Evolutionary conservation across 192 early-diverging fungal species (phyloP).

Genomic region (Backusella macrospora): DNA sequence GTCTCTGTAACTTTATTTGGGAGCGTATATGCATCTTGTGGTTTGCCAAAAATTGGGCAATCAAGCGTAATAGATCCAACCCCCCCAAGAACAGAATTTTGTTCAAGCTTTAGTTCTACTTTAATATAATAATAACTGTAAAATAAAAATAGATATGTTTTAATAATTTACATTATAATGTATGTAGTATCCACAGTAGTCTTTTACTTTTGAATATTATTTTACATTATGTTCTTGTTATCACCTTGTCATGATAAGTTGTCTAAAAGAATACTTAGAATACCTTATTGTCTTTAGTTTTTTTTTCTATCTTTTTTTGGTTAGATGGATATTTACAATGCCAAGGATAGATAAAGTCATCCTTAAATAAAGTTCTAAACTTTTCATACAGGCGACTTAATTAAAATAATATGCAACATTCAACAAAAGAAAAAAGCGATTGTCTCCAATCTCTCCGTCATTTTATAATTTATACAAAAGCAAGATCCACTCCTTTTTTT

Average conservation of each 20-base stretch:
- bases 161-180: neutral
- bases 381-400: too few relatives aligned
- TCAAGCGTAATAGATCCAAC: conserved; percentile 15
- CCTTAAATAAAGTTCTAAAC: too few relatives aligned
- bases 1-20: conserved; percentile 43
- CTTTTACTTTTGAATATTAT: too few relatives aligned
- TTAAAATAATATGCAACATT: too few relatives aligned
- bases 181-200: too few relatives aligned
- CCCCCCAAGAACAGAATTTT: neutral
- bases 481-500: neutral
- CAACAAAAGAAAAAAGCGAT: neutral
- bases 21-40: conserved; percentile 57
- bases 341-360: too few relatives aligned
- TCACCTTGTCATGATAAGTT: too few relatives aligned
- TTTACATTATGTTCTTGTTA: too few relatives aligned
- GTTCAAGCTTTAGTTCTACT: neutral
- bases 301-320: too few relatives aligned
- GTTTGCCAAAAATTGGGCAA: conserved; percentile 43
- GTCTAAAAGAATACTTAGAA: too few relatives aligned
- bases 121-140: conserved; percentile 5
- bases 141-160: neutral
- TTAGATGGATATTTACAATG: too few relatives aligned
- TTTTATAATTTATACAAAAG: neutral
- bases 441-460: neutral
- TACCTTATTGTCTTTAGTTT: too few relatives aligned